These are phyloP conservation scores for Piloderma croceum DNA, from an alignment of 768 basidiomycete genomes.

Conservation along the genomic window DNA sequence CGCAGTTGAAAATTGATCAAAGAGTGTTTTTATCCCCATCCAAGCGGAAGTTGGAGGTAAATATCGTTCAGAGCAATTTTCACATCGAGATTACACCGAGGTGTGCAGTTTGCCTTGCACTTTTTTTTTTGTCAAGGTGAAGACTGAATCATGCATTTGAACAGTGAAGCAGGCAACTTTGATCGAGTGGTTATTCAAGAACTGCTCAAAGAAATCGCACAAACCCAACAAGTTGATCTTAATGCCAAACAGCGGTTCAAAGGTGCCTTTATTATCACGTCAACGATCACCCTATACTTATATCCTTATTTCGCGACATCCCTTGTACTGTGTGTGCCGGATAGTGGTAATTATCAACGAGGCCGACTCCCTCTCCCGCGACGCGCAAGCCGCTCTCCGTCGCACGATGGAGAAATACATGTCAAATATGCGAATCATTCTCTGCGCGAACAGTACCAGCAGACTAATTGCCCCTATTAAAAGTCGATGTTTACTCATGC, in stretches of 20 bases:
- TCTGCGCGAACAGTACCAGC: slow-evolving; percentile 93
- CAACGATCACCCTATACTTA: slow-evolving; percentile 26
- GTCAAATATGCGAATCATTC: slow-evolving; percentile 93
- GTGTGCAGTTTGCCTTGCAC: slow-evolving; percentile 35
- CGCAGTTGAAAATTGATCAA: slow-evolving; percentile 98
- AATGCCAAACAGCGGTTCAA: slow-evolving; percentile 96
- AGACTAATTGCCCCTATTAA: slow-evolving; percentile 95
- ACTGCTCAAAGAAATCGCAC: slow-evolving; percentile 95
- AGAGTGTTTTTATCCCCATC: slow-evolving; percentile 92
- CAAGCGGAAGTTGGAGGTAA: slow-evolving; percentile 90
- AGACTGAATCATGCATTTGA: neutral
- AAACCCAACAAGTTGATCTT: slow-evolving; percentile 96
- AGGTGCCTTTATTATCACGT: too few relatives aligned
- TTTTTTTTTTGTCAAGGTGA: neutral
- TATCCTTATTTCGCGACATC: neutral
- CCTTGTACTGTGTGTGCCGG: neutral
- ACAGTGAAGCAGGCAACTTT: slow-evolving; percentile 91
- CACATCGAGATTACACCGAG: slow-evolving; percentile 98
- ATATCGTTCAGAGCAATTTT: slow-evolving; percentile 95
- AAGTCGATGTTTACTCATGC: slow-evolving; percentile 88
- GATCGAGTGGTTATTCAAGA: slow-evolving; percentile 96
- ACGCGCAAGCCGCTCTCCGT: slow-evolving; percentile 94
- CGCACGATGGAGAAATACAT: slow-evolving; percentile 99
- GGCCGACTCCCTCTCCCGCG: slow-evolving; percentile 89
- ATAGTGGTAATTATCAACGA: slow-evolving; percentile 99